A percentile compares a stretch with the other conserved stretches of the same genome.
These are phyloP conservation scores for Tuber melanosporum DNA, from an alignment of 495 filamentous ascomycete genomes.

Conservation along the genomic window DNA sequence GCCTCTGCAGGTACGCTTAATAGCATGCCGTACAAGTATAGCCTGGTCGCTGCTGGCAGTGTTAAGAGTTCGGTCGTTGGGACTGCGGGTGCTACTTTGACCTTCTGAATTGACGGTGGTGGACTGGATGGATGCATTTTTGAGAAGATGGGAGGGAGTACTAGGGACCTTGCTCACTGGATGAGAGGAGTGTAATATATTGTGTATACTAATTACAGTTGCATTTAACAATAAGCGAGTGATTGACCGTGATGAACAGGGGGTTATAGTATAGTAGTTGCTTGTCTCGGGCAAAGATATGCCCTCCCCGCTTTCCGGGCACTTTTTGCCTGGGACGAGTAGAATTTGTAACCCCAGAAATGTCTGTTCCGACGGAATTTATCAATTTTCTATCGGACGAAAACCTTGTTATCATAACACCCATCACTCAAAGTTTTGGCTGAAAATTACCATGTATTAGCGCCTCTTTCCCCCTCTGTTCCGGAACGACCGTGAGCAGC, in stretches of 20 bases:
- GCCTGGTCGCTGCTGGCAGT: constrained; percentile 45
- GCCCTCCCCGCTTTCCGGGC: not conserved
- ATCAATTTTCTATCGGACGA: not conserved
- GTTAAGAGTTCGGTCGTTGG: constrained; percentile 49
- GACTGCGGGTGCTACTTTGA: constrained; percentile 52
- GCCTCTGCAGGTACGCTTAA: constrained; percentile 48
- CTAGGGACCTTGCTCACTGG: not conserved
- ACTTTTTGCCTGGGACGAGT: not conserved
- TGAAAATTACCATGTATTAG: constrained; percentile 10
- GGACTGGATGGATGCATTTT: not conserved
- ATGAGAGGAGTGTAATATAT: not conserved
- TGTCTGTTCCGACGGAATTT: not conserved
- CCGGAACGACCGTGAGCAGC: constrained; percentile 62
- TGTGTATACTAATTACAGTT: not conserved
- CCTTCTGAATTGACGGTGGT: constrained; percentile 40
- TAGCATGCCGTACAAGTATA: constrained; percentile 51
- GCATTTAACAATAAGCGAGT: not conserved
- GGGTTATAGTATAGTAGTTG: no score
- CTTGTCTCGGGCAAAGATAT: not conserved
- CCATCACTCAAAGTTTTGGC: not conserved
- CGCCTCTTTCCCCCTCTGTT: constrained; percentile 49
- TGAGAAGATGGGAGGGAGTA: not conserved
- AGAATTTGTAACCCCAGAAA: not conserved
- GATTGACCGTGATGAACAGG: not conserved
- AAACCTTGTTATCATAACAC: not conserved